Conservation (phyloP, 805 yeast species). For the Kodamaea sagamina region DNA sequence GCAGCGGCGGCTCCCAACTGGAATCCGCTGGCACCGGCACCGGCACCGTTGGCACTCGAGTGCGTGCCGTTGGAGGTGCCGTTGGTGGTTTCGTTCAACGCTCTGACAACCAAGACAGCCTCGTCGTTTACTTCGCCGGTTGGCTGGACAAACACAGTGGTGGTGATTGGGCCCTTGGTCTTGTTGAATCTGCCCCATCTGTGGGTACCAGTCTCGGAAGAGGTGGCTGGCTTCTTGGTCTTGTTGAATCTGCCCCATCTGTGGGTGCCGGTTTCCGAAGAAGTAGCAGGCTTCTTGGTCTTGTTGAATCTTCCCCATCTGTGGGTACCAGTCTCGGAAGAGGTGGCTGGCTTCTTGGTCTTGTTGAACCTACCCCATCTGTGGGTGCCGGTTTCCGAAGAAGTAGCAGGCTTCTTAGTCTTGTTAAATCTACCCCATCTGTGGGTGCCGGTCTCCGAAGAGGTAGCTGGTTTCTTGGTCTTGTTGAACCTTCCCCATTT, state of each 20-base stretch:
- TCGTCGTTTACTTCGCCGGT: constrained; percentile 10
- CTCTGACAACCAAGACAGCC: constrained; percentile 12
- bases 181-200: constrained; percentile 37
- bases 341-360: constrained; percentile 33
- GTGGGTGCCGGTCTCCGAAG: constrained; percentile 41
- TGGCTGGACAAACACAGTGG: constrained; percentile 34
- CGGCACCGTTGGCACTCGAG: constrained; percentile 21
- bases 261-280: constrained; percentile 30
- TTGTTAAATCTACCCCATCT: constrained; percentile 58
- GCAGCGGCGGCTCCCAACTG: constrained; percentile 43
- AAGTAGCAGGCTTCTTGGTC: constrained; percentile 32
- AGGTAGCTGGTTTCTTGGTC: constrained; percentile 18
- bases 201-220: constrained; percentile 38
- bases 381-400: constrained; percentile 43
- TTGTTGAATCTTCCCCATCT: constrained; percentile 58
- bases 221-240: constrained; percentile 35
- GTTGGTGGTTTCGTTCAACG: constrained; percentile 19
- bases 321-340: constrained; percentile 39
- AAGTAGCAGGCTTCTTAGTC: constrained; percentile 36
- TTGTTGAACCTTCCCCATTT: constrained; percentile 26
- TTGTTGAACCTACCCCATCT: constrained; percentile 58
- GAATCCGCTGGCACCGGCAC: constrained; percentile 24
- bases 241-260: constrained; percentile 34
- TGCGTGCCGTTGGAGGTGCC: constrained; percentile 25
- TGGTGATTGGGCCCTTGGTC: constrained; percentile 38